phyloP scores from a whole-genome alignment of 805 yeast species.

The Brettanomyces sp. region DNA sequence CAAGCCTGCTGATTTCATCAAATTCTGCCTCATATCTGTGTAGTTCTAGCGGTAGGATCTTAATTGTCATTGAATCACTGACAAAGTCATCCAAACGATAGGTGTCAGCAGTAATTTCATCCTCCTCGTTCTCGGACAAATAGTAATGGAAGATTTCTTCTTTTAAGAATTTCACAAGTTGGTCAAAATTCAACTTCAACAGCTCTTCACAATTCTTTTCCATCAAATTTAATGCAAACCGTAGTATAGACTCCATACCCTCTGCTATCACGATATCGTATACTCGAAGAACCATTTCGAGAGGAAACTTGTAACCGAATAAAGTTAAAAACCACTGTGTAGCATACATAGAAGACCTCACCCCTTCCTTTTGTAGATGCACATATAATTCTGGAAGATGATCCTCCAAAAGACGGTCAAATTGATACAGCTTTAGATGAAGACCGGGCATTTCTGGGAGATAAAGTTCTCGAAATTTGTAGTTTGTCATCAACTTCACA shows the following conservation, averaged over 20 bases:
- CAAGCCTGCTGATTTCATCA: conserved; percentile 59
- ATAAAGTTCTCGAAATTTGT: conserved; percentile 69
- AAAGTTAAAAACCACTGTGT: conserved; percentile 95
- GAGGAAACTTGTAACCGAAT: conserved; percentile 91
- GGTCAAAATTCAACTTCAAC: conserved; percentile 61
- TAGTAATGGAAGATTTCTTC: conserved; percentile 70
- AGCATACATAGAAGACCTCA: conserved; percentile 91
- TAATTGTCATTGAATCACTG: conserved; percentile 64
- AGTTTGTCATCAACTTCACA: conserved; percentile 74
- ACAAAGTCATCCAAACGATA: conserved; percentile 72
- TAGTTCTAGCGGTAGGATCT: conserved; percentile 64
- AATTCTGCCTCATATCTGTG: conserved; percentile 66
- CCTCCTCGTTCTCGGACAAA: conserved; percentile 9
- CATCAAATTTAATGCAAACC: conserved; percentile 79
- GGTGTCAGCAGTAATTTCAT: conserved; percentile 16
- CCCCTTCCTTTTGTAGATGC: conserved; percentile 79
- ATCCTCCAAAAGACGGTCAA: conserved; percentile 80
- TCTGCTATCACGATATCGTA: conserved; percentile 85
- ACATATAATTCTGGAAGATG: conserved; percentile 58
- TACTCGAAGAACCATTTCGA: conserved; percentile 77
- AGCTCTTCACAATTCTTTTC: conserved; percentile 53
- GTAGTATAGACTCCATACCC: conserved; percentile 79
- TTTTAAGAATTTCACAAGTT: conserved; percentile 66
- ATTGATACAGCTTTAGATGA: conserved; percentile 76
- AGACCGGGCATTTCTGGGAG: conserved; percentile 92